A percentile compares a stretch with the other conserved stretches of the same genome.
phyloP scores from a whole-genome alignment of 2,329 filamentous ascomycete species.

The Sarocladium strictum region DNA sequence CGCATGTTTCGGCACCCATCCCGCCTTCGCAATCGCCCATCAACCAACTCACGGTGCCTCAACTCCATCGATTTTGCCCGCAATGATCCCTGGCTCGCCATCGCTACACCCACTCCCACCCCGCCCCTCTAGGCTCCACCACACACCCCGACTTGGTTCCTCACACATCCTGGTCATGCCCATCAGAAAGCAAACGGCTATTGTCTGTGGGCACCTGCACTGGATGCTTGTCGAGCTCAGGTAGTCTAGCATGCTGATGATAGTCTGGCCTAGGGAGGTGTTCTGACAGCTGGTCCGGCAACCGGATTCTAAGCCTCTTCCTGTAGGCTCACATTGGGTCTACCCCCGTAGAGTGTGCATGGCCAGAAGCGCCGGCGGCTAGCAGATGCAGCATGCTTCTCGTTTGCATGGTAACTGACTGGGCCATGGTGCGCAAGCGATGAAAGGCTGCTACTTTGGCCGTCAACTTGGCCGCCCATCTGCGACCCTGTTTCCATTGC shows the following conservation, averaged over 20 bases:
- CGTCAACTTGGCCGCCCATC: not conserved
- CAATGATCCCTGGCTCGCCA: not conserved
- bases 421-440: not conserved
- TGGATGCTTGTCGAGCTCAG: not conserved
- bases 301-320: not conserved
- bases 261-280: not conserved
- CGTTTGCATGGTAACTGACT: not conserved
- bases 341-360: not conserved
- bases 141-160: constrained; percentile 1
- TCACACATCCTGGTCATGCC: not conserved
- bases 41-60: not conserved
- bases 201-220: not conserved
- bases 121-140: not conserved
- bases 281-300: not conserved
- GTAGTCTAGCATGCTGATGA: not conserved
- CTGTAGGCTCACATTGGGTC: not conserved
- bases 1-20: not conserved
- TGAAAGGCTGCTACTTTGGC: not conserved
- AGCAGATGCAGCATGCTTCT: not conserved
- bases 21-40: not conserved
- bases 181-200: constrained; percentile 3
- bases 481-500: not conserved
- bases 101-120: not conserved
- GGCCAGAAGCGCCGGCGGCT: constrained; percentile 8
- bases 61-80: not conserved